phyloP scores from a whole-genome alignment of 352 stramenopile species.

The Phytophthora sp. region DNA sequence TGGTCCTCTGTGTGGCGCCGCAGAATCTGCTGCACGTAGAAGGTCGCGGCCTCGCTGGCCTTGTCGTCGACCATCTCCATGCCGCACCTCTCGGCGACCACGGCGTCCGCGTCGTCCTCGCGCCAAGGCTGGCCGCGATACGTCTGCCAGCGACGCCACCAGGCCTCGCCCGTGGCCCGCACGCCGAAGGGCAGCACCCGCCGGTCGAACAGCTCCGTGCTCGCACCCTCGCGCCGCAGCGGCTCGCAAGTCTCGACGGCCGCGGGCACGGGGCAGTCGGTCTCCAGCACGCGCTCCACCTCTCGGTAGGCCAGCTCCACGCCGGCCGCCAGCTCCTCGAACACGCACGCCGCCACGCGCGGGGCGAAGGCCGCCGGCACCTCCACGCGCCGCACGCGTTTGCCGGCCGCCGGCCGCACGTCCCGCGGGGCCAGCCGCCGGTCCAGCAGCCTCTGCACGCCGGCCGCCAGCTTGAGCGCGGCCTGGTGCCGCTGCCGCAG shows the following conservation, averaged over 20 bases:
- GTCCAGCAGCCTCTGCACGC: not conserved
- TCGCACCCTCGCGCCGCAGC: conserved; percentile 28
- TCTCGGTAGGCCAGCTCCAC: conserved; percentile 40
- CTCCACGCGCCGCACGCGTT: not conserved
- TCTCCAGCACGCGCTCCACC: conserved; percentile 40
- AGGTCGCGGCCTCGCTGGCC: conserved; percentile 48
- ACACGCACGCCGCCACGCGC: conserved; percentile 23
- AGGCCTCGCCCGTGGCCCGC: conserved; percentile 34
- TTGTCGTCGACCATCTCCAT: conserved; percentile 51
- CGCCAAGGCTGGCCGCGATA: conserved; percentile 20
- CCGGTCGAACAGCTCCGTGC: conserved; percentile 37
- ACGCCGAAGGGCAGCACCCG: conserved; percentile 39
- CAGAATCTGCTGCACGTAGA: conserved; percentile 63
- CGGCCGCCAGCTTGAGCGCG: not conserved
- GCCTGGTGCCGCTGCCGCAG: not conserved
- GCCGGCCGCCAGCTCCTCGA: conserved; percentile 30
- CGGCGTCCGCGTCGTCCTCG: conserved; percentile 34
- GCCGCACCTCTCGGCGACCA: conserved; percentile 53
- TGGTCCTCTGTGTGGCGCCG: conserved; percentile 53
- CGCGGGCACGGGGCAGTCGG: conserved; percentile 12
- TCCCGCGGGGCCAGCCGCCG: not conserved
- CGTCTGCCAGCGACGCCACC: conserved; percentile 38
- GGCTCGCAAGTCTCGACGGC: conserved; percentile 8
- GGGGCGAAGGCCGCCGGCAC: not conserved
- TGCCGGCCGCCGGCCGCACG: not conserved